Conservation (phyloP, 169 alveolate genomes). For the Perkinsus marinus region DNA sequence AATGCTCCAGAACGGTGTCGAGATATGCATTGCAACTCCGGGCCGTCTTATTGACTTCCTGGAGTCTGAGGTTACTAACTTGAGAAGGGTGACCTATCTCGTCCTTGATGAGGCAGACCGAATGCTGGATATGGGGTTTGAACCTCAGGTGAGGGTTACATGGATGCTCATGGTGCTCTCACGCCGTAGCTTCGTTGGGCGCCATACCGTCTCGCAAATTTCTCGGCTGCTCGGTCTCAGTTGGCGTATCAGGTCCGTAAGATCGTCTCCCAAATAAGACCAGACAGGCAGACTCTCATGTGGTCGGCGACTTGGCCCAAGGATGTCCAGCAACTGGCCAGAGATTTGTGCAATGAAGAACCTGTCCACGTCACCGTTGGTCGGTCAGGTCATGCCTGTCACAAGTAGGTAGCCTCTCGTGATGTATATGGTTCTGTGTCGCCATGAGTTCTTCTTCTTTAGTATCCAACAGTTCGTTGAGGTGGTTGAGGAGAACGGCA, state of each 20-base stretch:
- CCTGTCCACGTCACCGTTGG: slow-evolving; percentile 88
- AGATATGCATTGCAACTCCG: slow-evolving; percentile 86
- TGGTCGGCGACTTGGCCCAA: slow-evolving; percentile 95
- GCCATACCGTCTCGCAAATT: slow-evolving; percentile 11
- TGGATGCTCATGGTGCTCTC: too few species aligned
- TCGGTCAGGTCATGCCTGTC: slow-evolving; percentile 25
- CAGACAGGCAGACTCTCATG: slow-evolving; percentile 83
- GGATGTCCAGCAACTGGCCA: slow-evolving; percentile 79
- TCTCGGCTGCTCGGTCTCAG: slow-evolving; percentile 53
- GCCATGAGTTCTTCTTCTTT: not conserved
- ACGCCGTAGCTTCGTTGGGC: too few species aligned
- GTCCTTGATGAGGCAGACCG: slow-evolving; percentile 95
- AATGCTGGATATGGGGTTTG: slow-evolving; percentile 97
- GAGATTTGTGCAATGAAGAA: slow-evolving; percentile 67
- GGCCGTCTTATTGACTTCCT: slow-evolving; percentile 85
- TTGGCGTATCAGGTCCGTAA: slow-evolving; percentile 40
- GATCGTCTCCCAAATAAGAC: slow-evolving; percentile 67
- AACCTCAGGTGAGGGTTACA: slow-evolving; percentile 73
- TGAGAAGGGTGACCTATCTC: slow-evolving; percentile 78
- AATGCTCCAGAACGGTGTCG: slow-evolving; percentile 78
- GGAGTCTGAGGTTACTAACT: slow-evolving; percentile 49
- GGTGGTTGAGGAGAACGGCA: slow-evolving; percentile 37
- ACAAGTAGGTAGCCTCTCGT: not conserved
- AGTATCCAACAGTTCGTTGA: slow-evolving; percentile 39
- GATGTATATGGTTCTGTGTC: not conserved